Evolutionary conservation across 805 yeast species (phyloP), one percentile per base, ranked within the genome.

Genomic region (Metschnikowia borealis): DNA sequence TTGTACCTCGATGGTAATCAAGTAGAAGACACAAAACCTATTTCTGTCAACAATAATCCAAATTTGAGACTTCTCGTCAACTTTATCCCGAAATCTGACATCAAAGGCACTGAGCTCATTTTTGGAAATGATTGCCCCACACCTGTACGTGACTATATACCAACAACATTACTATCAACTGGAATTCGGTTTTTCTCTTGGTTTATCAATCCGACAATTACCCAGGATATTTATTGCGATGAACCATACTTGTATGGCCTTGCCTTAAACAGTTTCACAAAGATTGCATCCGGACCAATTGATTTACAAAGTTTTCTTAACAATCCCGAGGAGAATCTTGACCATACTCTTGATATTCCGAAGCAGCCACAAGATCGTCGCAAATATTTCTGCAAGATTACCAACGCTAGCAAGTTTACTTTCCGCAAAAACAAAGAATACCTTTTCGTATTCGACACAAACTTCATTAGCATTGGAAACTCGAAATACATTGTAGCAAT

Each of bases 61-160:
- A 73, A 72, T 49, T 55, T 73, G 18, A 56, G 70, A 15, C 55
- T 73, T 15, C 56, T 64, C 15, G 61, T 72, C n/a, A 63, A 65
- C 35, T 72, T 80, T 52, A 66, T 59, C 10, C 85, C 84, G 39
- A 66, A 59, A 10, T 49, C 52, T 3, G 70, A 68, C 18, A 65
- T 83, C n/a, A 59, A 57, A 17, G 87, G 86, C 2, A 70, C 77
- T 38, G 73, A 75, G n/a, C 65, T 85, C 38, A 51, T 80, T n/a
- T 84, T 81, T 67, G 90, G 90, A 1, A 85, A 85, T 60, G 89
- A 85, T 58, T 82, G 83, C 61, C 79, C 75, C 8, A 61, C 69
- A n/a, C 83, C 87, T 0, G 76, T 85, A 32, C 67, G 75, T 32
- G 82, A 82, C 44, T 71, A 72, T 48, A 72, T 85, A 10, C 90